Conservation (phyloP, 345 rosid species). For the Triadica sebifera region DNA sequence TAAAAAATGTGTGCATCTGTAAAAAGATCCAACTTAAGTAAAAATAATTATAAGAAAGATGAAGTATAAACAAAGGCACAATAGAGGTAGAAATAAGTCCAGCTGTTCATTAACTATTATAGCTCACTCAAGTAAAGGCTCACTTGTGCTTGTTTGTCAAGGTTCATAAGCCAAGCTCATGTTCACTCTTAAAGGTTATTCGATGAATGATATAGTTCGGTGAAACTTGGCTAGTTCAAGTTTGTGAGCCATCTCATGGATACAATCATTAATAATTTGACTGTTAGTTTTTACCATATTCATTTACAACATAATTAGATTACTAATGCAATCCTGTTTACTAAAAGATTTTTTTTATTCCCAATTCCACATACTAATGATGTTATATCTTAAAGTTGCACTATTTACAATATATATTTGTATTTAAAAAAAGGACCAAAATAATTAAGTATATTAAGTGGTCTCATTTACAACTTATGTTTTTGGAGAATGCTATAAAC, state of each 20-base stretch:
- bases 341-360: not conserved
- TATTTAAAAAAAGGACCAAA: not conserved
- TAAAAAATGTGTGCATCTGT: no score
- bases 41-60: no score
- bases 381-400: not conserved
- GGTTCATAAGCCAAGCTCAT: not conserved
- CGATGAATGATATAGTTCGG: not conserved
- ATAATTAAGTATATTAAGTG: not conserved
- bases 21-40: no score
- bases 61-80: not conserved
- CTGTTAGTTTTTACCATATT: no score
- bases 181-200: not conserved
- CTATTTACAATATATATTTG: not conserved
- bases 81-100: not conserved
- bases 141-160: not conserved
- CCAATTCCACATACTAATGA: not conserved
- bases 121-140: not conserved
- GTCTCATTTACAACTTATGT: not conserved
- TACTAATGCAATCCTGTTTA: no score
- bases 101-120: not conserved
- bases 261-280: not conserved
- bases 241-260: not conserved
- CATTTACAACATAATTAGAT: no score
- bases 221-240: not conserved
- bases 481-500: not conserved